Evolutionary conservation across 371 early-diverging fungal genomes (phyloP).

Genomic region (Lichtheimia corymbifera): DNA sequence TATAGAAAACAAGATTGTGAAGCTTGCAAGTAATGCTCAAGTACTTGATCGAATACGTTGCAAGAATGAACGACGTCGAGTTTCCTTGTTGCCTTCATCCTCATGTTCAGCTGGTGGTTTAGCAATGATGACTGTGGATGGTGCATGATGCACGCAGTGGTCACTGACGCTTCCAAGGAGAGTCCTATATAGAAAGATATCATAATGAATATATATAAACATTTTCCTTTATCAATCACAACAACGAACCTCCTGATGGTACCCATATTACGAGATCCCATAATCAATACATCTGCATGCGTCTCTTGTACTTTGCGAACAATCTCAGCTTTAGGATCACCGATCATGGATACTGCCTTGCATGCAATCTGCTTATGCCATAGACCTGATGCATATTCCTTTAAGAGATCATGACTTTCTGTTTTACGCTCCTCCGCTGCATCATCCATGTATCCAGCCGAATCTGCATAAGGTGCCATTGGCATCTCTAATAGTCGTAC

Average conservation of each 20-base stretch:
- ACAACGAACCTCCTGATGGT: slow-evolving; percentile 42
- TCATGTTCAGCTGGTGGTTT: slow-evolving; percentile 17
- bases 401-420: slow-evolving; percentile 43
- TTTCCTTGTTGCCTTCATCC: slow-evolving; percentile 2
- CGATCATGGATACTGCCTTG: slow-evolving; percentile 62
- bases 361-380: slow-evolving; percentile 46
- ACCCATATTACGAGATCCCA: slow-evolving; percentile 63
- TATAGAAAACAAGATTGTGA: slow-evolving; percentile 20
- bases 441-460: slow-evolving; percentile 39
- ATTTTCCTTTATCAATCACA: background rate
- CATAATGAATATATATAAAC: background rate
- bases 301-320: slow-evolving; percentile 53
- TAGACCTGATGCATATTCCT: slow-evolving; percentile 30
- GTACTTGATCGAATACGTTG: background rate
- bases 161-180: slow-evolving; percentile 60
- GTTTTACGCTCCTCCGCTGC: slow-evolving; percentile 36
- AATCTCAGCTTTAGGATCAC: slow-evolving; percentile 58
- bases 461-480: slow-evolving; percentile 41
- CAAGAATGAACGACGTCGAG: slow-evolving; percentile 15
- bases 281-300: slow-evolving; percentile 56
- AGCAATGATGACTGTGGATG: slow-evolving; percentile 49
- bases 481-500: slow-evolving; percentile 40
- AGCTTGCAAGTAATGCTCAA: slow-evolving; percentile 16
- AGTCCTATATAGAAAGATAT: slow-evolving; percentile 26
- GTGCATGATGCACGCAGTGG: slow-evolving; percentile 52